These are phyloP conservation scores for Mediolabrus comicus DNA, from an alignment of 108 stramenopile genomes.

Conservation along the genomic window DNA sequence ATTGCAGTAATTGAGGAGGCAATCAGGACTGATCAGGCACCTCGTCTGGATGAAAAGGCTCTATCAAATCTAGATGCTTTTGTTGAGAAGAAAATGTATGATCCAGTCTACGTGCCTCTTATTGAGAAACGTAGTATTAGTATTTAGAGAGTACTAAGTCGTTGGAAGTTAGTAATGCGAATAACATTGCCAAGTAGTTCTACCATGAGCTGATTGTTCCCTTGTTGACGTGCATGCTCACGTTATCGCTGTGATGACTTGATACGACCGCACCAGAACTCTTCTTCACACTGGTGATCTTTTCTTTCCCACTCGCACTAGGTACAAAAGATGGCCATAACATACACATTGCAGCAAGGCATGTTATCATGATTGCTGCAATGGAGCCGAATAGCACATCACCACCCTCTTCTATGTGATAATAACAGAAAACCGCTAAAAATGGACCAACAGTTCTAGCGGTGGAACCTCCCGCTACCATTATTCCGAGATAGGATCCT, in stretches of 20 bases:
- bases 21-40: conserved; percentile 67
- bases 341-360: background rate
- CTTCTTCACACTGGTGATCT: no score
- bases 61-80: conserved; percentile 59
- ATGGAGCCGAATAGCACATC: background rate
- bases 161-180: no score
- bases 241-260: background rate
- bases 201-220: no score
- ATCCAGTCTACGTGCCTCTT: conserved; percentile 83
- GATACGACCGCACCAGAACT: background rate
- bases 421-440: conserved; percentile 2
- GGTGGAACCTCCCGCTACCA: conserved; percentile 14
- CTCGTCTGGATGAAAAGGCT: conserved; percentile 58
- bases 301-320: background rate
- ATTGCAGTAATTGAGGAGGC: conserved; percentile 90
- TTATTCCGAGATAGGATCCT: conserved; percentile 16
- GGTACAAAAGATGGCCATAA: background rate
- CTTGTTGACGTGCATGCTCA: conserved; percentile 4
- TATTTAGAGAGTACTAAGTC: no score
- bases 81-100: conserved; percentile 83
- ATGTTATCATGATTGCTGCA: conserved; percentile 4
- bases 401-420: background rate
- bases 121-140: conserved; percentile 69
- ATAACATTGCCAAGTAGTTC: no score
- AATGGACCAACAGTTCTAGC: conserved; percentile 16